Evolutionary conservation across 2,329 filamentous ascomycete species (phyloP), one percentile per base, ranked within the genome.

Genomic region (Fusarium verticillioides): DNA sequence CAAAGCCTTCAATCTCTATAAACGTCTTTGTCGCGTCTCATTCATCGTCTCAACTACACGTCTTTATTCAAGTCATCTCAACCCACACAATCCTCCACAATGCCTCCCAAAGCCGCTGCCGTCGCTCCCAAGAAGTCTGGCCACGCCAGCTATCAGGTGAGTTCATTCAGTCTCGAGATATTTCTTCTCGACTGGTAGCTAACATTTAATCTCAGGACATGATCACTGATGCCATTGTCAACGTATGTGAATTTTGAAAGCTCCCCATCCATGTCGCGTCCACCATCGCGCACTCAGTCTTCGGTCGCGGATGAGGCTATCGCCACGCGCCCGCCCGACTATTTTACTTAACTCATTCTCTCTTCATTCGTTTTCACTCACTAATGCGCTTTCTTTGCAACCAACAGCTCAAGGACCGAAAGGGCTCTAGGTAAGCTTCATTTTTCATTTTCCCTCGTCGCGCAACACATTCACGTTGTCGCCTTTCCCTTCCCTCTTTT

Each of bases 151-250:
- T 90, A 90, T 83, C 88, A 90, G 86, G 88, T 90, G 81, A 77
- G 87, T 83, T 75, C 44, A 70, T 57, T 62, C 32, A 30, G 52
- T 46, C 47, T 61, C 54, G 34, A 34, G 43, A 32, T 61, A 36
- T 58, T 68, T 42, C 63, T 23, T 34, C 40, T 10, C 32, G 21
- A 58, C 28, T 59, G 46, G 30, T 46, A 36, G 44, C 54, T 77
- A 37, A 68, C 54, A 54, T 49, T 64, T 65, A 56, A 57, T 40
- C 71, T 40, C 69, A 90, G 88, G 88, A 89, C 79, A 90, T 90
- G 88, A 90, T 90, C 79, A 88, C 85, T 60, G 88, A 90, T 80
- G 88, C 87, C 61, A 90, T 90, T 79, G 81, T 89, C 79, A 85
- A 86, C 82, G 88, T 90, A 90, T 81, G 85, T 87, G 50, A 39